These are phyloP conservation scores for Breynia disticha DNA, from an alignment of 441 rosid genomes.

Conservation along the genomic window DNA sequence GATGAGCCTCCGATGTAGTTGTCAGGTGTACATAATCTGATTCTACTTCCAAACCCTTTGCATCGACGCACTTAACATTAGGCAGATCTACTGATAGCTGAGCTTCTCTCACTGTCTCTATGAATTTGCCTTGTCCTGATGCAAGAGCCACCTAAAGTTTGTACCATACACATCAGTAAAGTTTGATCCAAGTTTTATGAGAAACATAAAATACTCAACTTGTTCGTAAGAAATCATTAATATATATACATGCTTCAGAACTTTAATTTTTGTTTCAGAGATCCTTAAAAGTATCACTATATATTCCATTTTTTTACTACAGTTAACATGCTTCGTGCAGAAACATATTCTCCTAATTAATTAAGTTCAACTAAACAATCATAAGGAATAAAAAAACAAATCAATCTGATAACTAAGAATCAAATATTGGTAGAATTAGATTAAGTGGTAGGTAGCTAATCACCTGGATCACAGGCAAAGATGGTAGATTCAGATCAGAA, in stretches of 20 bases:
- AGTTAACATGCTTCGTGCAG: neutral
- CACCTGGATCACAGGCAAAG: slow-evolving; percentile 76
- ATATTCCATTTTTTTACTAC: no score
- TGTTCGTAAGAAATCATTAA: no score
- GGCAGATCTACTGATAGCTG: slow-evolving; percentile 33
- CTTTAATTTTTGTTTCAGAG: no score
- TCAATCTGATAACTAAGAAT: neutral
- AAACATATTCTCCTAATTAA: neutral
- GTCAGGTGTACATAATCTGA: slow-evolving; percentile 31
- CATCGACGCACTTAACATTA: slow-evolving; percentile 26
- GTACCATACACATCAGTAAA: no score
- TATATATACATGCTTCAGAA: no score
- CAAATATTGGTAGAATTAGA: neutral
- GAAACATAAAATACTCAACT: no score
- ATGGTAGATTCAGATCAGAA: slow-evolving; percentile 48
- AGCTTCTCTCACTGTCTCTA: slow-evolving; percentile 56
- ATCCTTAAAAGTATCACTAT: no score
- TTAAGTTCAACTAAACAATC: neutral
- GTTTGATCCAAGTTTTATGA: no score
- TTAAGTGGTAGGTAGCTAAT: neutral
- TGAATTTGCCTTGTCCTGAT: slow-evolving; percentile 50
- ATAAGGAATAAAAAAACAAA: neutral
- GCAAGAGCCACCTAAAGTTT: slow-evolving; percentile 61
- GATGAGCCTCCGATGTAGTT: slow-evolving; percentile 23
- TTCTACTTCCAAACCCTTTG: slow-evolving; percentile 26